phyloP scores from a whole-genome alignment of 495 filamentous ascomycete species.

The Penicillium cinerascens region DNA sequence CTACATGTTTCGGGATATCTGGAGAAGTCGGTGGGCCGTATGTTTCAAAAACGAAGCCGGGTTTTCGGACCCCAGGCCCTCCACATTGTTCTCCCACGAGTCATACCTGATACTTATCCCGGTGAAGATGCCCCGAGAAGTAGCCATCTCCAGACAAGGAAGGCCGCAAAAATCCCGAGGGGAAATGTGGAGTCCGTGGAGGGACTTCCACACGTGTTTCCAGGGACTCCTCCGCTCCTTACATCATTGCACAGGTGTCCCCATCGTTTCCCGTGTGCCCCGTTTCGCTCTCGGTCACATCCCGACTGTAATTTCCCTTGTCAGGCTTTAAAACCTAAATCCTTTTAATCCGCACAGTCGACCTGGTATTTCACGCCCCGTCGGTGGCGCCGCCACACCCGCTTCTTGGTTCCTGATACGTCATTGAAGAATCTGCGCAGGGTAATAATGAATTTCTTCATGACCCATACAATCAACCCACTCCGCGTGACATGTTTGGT shows the following conservation, averaged over 20 bases:
- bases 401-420: constrained; percentile 5
- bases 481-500: not conserved
- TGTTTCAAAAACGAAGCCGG: constrained; percentile 3
- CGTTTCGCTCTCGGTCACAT: not conserved
- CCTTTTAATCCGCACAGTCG: not conserved
- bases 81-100: constrained; percentile 10
- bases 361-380: not conserved
- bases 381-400: constrained; percentile 25
- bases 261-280: not conserved
- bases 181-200: constrained; percentile 24
- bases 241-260: not conserved
- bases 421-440: constrained; percentile 19
- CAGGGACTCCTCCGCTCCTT: not conserved
- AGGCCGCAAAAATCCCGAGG: constrained; percentile 6
- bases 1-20: constrained; percentile 5
- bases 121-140: constrained; percentile 16
- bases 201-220: not conserved
- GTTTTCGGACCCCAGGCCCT: constrained; percentile 20
- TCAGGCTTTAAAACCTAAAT: not conserved
- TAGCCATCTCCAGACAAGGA: constrained; percentile 1
- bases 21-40: constrained; percentile 11
- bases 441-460: not conserved
- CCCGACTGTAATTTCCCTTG: not conserved
- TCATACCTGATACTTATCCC: constrained; percentile 19
- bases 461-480: not conserved